Evolutionary conservation across 768 basidiomycete species (phyloP).

Genomic region (Strobilomyces echinocephalus): DNA sequence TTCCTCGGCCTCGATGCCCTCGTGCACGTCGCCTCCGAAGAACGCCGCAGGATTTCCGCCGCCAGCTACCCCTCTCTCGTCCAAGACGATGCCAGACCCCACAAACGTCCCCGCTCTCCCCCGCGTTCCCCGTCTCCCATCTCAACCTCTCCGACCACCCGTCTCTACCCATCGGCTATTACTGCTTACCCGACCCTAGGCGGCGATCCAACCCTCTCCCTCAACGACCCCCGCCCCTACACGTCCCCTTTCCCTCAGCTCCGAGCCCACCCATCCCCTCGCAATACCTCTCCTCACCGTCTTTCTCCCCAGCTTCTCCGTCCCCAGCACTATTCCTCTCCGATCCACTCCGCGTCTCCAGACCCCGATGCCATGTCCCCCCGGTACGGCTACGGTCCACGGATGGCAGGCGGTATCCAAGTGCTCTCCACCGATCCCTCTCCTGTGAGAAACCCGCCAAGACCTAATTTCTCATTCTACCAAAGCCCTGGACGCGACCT

Average conservation of each 20-base stretch:
- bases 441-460: constrained; percentile 5
- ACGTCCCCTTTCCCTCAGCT: constrained; percentile 11
- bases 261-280: constrained; percentile 10
- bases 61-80: constrained; percentile 7
- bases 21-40: constrained; percentile 67
- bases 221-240: background rate
- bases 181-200: constrained; percentile 22
- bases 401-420: constrained; percentile 27
- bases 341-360: background rate
- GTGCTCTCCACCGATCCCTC: constrained; percentile 16
- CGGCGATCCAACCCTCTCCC: constrained; percentile 6
- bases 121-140: constrained; percentile 14
- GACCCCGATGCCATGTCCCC: constrained; percentile 16
- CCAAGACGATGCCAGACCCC: constrained; percentile 11
- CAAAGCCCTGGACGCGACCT: constrained; percentile 12
- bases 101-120: constrained; percentile 21
- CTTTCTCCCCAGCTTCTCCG: constrained; percentile 18
- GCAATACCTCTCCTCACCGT: constrained; percentile 15
- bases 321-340: constrained; percentile 13
- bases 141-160: constrained; percentile 16
- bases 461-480: constrained; percentile 12
- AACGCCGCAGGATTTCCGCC: constrained; percentile 47
- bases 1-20: constrained; percentile 53
- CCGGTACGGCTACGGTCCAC: constrained; percentile 19
- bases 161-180: constrained; percentile 18